phyloP scores from a whole-genome alignment of 805 yeast genomes.

The Starmerella floricola region DNA sequence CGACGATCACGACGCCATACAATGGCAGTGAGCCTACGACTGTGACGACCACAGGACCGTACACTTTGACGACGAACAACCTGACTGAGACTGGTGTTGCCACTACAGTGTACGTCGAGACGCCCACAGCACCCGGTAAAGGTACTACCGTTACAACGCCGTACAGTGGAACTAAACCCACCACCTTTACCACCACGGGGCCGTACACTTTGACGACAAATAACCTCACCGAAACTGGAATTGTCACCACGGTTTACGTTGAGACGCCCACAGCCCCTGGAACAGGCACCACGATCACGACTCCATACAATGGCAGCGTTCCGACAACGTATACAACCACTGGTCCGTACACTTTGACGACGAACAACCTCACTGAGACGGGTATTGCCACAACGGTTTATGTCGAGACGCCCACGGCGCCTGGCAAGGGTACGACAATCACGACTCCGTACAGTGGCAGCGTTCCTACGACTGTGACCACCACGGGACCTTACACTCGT shows the following conservation, averaged over 20 bases:
- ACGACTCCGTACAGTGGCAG: not conserved
- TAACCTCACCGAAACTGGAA: not conserved
- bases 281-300: not conserved
- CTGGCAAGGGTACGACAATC: not conserved
- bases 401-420: constrained; percentile 6
- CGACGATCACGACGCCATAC: not conserved
- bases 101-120: no score
- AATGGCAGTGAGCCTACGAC: no score
- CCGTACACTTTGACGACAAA: constrained; percentile 1
- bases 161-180: no score
- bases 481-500: no score
- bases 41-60: no score
- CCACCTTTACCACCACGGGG: constrained; percentile 6
- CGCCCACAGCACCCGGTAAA: no score
- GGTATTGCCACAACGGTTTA: constrained; percentile 2
- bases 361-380: not conserved
- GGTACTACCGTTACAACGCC: no score
- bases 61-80: no score
- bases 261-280: constrained; percentile 9
- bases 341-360: constrained; percentile 4
- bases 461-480: no score
- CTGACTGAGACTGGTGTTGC: no score
- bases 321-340: constrained; percentile 3
- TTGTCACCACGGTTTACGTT: constrained; percentile 1
- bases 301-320: constrained; percentile 2